Percentiles rank a stretch among this genome's conserved stretches.
Conservation (phyloP, 2,329 filamentous ascomycete genomes). For the Cladorrhinum sp. region DNA sequence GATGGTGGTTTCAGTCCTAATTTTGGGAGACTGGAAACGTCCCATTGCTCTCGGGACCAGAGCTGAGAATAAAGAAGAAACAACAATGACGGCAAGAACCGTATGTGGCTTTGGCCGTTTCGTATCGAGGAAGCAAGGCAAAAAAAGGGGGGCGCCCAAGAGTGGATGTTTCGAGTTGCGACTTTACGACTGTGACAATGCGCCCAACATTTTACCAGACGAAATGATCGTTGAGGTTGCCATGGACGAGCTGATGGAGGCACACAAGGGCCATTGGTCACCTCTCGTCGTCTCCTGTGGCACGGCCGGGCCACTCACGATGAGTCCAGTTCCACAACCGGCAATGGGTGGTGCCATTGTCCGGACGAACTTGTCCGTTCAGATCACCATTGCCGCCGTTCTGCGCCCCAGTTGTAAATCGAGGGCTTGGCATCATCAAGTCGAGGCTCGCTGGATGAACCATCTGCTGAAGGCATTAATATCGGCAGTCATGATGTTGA, state of each 20-base stretch:
- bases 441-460: not conserved
- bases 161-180: conserved; percentile 4
- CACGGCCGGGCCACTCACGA: not conserved
- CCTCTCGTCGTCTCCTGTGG: not conserved
- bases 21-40: not conserved
- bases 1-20: conserved; percentile 10
- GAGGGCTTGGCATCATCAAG: not conserved
- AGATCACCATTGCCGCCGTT: not conserved
- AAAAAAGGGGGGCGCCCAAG: not conserved
- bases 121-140: conserved; percentile 1
- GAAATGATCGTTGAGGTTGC: not conserved
- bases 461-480: not conserved
- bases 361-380: not conserved
- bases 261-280: not conserved
- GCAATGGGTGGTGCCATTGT: not conserved
- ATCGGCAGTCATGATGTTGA: conserved; percentile 1
- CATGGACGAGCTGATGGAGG: not conserved
- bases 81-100: not conserved
- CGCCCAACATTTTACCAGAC: not conserved
- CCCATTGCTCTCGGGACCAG: not conserved
- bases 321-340: not conserved
- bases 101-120: conserved; percentile 15
- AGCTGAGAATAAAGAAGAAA: not conserved
- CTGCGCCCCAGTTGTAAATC: not conserved
- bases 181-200: conserved; percentile 15